A percentile compares a stretch with the other conserved stretches of the same genome.
Conservation (phyloP, 805 yeast species). For the Lipomyces sp. region DNA sequence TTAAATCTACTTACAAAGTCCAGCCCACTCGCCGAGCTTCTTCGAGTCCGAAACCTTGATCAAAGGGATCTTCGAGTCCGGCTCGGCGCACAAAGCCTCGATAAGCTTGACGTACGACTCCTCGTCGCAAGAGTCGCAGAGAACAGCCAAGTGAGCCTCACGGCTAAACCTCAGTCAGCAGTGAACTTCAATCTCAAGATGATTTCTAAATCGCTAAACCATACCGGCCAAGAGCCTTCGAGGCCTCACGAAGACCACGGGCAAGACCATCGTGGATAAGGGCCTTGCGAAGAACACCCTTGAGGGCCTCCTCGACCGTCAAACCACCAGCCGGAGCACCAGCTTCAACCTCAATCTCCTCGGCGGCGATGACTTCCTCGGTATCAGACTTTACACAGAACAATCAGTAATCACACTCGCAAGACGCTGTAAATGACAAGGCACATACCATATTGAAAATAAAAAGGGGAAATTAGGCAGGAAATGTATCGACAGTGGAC, state of each 20-base stretch:
- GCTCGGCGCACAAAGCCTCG: constrained; percentile 98
- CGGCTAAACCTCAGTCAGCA: constrained; percentile 36
- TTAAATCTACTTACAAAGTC: constrained; percentile 54
- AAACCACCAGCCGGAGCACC: constrained; percentile 81
- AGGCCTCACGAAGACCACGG: constrained; percentile 99
- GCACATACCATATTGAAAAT: constrained; percentile 29
- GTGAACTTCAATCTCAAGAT: background rate
- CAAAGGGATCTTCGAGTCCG: constrained; percentile 93
- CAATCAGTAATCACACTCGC: too few relatives aligned
- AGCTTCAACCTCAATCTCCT: constrained; percentile 75
- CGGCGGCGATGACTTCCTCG: constrained; percentile 81
- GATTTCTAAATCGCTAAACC: too few relatives aligned
- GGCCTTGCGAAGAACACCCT: constrained; percentile 96
- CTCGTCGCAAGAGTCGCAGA: constrained; percentile 98
- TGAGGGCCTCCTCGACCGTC: constrained; percentile 97
- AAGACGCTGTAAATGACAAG: too few relatives aligned
- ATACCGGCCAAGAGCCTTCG: constrained; percentile 89
- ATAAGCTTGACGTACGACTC: constrained; percentile 93
- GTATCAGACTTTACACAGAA: constrained; percentile 33
- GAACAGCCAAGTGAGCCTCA: constrained; percentile 96
- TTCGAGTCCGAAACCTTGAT: constrained; percentile 99
- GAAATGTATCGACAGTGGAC: constrained; percentile 30
- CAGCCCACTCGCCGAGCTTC: constrained; percentile 99
- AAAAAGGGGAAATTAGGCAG: background rate
- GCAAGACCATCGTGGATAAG: constrained; percentile 99